Base-by-base conservation (phyloP, 129 eudicot species). In the Helichrysum umbraculigerum region DNA sequence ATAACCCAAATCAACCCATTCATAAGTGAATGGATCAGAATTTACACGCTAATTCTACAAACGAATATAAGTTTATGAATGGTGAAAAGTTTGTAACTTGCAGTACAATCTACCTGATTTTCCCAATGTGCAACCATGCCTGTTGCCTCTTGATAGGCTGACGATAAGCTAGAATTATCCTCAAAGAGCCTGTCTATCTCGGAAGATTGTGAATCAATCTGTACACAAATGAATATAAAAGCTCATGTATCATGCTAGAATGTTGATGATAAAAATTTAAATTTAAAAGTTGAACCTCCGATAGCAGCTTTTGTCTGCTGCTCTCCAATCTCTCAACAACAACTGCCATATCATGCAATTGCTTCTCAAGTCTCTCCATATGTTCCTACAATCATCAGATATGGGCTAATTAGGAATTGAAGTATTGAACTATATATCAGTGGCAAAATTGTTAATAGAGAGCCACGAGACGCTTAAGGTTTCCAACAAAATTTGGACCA, bases 181-280 rank as follows among this genome's bases (percentile, higher is more conserved):
- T 93, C 98, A 44, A 93, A 93, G 17, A 93, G 97, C 73, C 85
- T 93, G 83, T 93, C 98, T 79, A 93, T 90, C 81, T 93, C 98
- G 22, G 97, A 87, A 72, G 98, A 93, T 77, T 93, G 98, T 29
- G 98, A 90, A 81, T 93, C 98, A 84, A 93, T 87, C 98, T 93
- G 91, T 66, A 66, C 42, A 74, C 34, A 19, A 25, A 25, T 25
- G 28, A 25, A 52, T 64, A 71, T 73, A 66, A 77, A 33, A 68
- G 57, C 7, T 50, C 37, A 61, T 11, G 30, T 29, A 69, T 35
- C 73, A 71, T 5, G 34, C 37, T 47, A 33, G 20, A 72, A 62
- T 54, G 77, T 74, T 42, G 37, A 60, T 16, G 61, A 60, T n/a
- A 39, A 16, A 5, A 34, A 51, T 64, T 17, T 25, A 1, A 73